phyloP scores from a whole-genome alignment of 768 basidiomycete species.

The Pilatotrama ljubarskyi region DNA sequence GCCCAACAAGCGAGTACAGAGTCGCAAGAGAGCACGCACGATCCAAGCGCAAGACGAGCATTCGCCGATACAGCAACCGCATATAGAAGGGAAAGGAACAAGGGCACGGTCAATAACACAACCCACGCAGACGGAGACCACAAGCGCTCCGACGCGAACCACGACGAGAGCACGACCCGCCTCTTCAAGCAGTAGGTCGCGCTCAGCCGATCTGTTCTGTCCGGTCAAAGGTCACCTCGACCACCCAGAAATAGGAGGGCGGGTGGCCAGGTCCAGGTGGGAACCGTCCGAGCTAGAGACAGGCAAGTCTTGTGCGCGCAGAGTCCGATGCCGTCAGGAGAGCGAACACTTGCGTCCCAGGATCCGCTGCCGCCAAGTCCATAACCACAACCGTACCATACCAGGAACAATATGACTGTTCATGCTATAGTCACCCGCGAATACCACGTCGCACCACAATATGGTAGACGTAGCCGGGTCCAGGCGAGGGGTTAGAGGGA shows the following conservation, averaged over 20 bases:
- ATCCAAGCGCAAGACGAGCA: conserved; percentile 22
- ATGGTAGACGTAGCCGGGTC: conserved; percentile 37
- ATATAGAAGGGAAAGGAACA: conserved; percentile 32
- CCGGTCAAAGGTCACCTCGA: conserved; percentile 42
- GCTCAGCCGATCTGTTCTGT: conserved; percentile 5
- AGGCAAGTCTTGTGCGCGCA: conserved; percentile 54
- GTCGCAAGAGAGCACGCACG: conserved; percentile 26
- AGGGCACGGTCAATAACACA: conserved; percentile 45
- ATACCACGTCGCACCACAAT: conserved; percentile 32
- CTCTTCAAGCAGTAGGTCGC: background rate
- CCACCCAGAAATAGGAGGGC: conserved; percentile 27
- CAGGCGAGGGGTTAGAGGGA: conserved; percentile 46
- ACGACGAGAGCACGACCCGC: conserved; percentile 35
- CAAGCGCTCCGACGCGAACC: conserved; percentile 51
- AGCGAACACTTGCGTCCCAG: conserved; percentile 40
- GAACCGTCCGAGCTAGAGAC: conserved; percentile 53
- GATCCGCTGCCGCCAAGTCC: conserved; percentile 44
- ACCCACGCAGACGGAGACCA: conserved; percentile 35
- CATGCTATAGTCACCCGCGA: conserved; percentile 39
- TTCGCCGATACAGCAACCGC: conserved; percentile 25
- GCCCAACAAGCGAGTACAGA: conserved; percentile 34
- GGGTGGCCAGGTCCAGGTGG: conserved; percentile 35
- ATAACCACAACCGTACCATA: conserved; percentile 51
- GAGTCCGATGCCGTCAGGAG: conserved; percentile 37
- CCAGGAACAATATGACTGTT: conserved; percentile 49